These are phyloP conservation scores for Ecytonucleospora hepatopenaei DNA, from an alignment of 371 early-diverging fungal genomes.

Conservation along the genomic window DNA sequence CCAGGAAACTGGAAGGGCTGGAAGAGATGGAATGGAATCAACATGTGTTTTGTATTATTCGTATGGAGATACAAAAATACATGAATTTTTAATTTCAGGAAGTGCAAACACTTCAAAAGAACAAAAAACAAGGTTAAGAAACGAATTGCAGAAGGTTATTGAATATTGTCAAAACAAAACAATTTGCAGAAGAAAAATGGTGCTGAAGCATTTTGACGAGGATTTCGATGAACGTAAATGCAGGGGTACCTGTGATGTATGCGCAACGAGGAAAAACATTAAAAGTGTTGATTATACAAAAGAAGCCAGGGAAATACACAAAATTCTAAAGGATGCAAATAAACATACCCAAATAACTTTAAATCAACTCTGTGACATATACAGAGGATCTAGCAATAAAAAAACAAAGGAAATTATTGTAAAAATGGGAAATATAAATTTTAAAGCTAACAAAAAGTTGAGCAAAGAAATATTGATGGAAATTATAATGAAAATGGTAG, in stretches of 20 bases:
- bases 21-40: slow-evolving; percentile 78
- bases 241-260: slow-evolving; percentile 80
- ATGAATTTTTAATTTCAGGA: slow-evolving; percentile 66
- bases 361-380: slow-evolving; percentile 65
- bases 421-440: slow-evolving; percentile 43
- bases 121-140: slow-evolving; percentile 65
- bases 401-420: slow-evolving; percentile 59
- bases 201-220: slow-evolving; percentile 88
- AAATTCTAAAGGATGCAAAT: slow-evolving; percentile 20
- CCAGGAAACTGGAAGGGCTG: slow-evolving; percentile 95
- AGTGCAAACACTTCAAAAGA: slow-evolving; percentile 57
- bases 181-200: slow-evolving; percentile 78
- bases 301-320: slow-evolving; percentile 33
- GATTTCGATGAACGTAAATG: slow-evolving; percentile 64
- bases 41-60: slow-evolving; percentile 74
- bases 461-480: slow-evolving; percentile 34
- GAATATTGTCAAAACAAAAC: slow-evolving; percentile 77
- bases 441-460: slow-evolving; percentile 58
- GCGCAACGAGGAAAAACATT: slow-evolving; percentile 53
- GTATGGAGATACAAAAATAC: slow-evolving; percentile 66
- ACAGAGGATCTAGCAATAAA: slow-evolving; percentile 63
- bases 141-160: slow-evolving; percentile 73
- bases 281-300: slow-evolving; percentile 33
- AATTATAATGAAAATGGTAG: slow-evolving; percentile 38
- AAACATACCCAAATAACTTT: slow-evolving; percentile 62